A percentile compares a stretch with the other conserved stretches of the same genome.
phyloP scores from a whole-genome alignment of 106 monocot genomes.

The Chionographis japonica region DNA sequence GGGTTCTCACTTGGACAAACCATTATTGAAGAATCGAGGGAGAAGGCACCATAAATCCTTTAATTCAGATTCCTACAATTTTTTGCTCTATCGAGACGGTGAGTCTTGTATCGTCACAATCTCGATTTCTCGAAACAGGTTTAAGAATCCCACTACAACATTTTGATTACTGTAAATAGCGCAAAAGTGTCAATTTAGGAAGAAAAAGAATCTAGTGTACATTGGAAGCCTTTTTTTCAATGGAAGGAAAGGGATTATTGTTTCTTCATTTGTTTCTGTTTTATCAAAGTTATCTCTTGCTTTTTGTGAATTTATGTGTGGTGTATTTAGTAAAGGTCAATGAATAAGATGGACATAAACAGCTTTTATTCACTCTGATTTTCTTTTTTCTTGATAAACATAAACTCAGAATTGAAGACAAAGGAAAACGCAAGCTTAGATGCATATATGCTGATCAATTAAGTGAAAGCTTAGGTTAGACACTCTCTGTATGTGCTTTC shows the following conservation, averaged over 20 bases:
- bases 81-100: not conserved
- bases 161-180: slow-evolving; percentile 11
- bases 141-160: not conserved
- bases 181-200: not conserved
- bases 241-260: not conserved
- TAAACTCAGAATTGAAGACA: no score
- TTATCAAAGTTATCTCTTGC: no score
- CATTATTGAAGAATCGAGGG: slow-evolving; percentile 27
- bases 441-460: no score
- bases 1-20: slow-evolving; percentile 18
- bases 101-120: not conserved
- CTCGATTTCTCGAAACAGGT: not conserved
- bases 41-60: slow-evolving; percentile 9
- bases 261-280: not conserved
- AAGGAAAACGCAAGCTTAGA: no score
- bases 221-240: not conserved
- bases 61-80: not conserved
- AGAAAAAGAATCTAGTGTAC: not conserved
- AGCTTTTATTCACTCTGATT: no score
- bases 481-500: no score
- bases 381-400: no score
- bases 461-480: no score
- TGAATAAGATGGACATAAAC: no score
- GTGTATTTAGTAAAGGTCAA: no score
- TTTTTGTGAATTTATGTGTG: no score